A percentile compares a stretch with the other conserved stretches of the same genome.
These are phyloP conservation scores for Paraphaeosphaeria sporulosa DNA, from an alignment of 2,329 filamentous ascomycete genomes.

Conservation along the genomic window DNA sequence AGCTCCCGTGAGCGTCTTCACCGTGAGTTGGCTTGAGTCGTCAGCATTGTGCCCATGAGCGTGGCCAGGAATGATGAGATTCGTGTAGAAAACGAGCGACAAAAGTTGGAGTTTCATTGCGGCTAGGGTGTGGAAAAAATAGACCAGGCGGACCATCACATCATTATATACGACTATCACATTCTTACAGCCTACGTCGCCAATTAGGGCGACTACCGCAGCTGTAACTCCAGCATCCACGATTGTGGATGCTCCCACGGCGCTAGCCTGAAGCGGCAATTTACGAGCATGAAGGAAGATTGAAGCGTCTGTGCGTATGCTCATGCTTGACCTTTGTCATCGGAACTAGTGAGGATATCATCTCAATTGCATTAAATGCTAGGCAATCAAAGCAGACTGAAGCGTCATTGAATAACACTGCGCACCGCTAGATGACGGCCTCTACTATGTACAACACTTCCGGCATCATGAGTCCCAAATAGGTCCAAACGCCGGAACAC, in stretches of 20 bases:
- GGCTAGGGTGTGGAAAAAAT: not conserved
- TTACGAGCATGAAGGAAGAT: slow-evolving; percentile 1
- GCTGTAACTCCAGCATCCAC: no score
- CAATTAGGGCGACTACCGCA: no score
- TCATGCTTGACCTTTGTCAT: no score
- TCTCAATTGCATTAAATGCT: not conserved
- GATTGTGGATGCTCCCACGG: no score
- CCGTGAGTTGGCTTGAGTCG: not conserved
- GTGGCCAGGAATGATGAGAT: not conserved
- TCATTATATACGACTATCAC: not conserved
- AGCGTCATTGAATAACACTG: not conserved
- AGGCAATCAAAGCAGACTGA: not conserved
- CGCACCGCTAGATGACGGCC: not conserved
- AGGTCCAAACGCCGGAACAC: slow-evolving; percentile 1
- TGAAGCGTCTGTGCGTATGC: not conserved
- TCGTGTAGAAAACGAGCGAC: not conserved
- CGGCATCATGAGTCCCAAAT: not conserved
- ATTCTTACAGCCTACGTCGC: not conserved
- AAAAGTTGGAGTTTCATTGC: slow-evolving; percentile 3
- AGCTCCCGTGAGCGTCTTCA: slow-evolving; percentile 21
- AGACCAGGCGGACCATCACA: not conserved
- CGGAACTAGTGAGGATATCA: not conserved
- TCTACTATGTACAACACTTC: not conserved
- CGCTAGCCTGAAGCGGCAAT: not conserved
- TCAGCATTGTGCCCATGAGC: not conserved